A percentile compares a stretch with the other conserved stretches of the same genome.
Conservation (phyloP, 2,329 filamentous ascomycete genomes). For the Anthostomella pinea region DNA sequence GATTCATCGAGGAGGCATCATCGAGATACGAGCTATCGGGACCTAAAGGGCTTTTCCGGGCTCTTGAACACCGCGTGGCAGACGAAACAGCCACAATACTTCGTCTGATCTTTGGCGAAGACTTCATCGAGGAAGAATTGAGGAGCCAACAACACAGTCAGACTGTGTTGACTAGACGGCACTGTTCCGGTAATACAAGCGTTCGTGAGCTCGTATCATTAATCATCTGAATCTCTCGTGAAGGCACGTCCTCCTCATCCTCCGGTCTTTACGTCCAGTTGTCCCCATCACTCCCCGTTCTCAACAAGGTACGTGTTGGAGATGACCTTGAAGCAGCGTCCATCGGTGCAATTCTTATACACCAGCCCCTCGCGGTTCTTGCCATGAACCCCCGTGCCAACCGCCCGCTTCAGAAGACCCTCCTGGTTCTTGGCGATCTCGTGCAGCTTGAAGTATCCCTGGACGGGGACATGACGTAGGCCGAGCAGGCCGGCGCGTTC, state of each 20-base stretch:
- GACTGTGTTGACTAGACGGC: too few species aligned
- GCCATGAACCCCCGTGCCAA: slow-evolving; percentile 9
- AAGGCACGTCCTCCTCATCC: slow-evolving; percentile 3
- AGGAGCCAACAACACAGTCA: too few species aligned
- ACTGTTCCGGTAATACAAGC: slow-evolving; percentile 15
- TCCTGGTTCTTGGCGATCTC: slow-evolving; percentile 16
- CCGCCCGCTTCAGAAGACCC: slow-evolving; percentile 21
- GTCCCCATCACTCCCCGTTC: slow-evolving; percentile 2
- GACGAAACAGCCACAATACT: too few species aligned
- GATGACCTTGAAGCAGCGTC: slow-evolving; percentile 27
- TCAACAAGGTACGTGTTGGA: slow-evolving; percentile 18
- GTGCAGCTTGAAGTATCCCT: slow-evolving; percentile 21
- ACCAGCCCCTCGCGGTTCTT: slow-evolving; percentile 24
- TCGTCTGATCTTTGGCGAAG: too few species aligned
- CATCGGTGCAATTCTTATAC: slow-evolving; percentile 25
- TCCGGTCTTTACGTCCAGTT: not conserved
- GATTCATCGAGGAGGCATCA: too few species aligned
- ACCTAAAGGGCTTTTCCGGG: too few species aligned
- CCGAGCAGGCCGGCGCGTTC: slow-evolving; percentile 12
- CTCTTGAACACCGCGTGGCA: too few species aligned
- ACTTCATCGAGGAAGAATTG: too few species aligned
- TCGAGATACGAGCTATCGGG: too few species aligned
- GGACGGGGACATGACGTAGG: slow-evolving; percentile 24
- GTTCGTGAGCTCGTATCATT: slow-evolving; percentile 18
- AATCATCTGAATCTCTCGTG: slow-evolving; percentile 11